Evolutionary conservation across 2,329 filamentous ascomycete species (phyloP), one percentile per base, ranked within the genome.

Genomic region (Akanthomyces dipterigenus): DNA sequence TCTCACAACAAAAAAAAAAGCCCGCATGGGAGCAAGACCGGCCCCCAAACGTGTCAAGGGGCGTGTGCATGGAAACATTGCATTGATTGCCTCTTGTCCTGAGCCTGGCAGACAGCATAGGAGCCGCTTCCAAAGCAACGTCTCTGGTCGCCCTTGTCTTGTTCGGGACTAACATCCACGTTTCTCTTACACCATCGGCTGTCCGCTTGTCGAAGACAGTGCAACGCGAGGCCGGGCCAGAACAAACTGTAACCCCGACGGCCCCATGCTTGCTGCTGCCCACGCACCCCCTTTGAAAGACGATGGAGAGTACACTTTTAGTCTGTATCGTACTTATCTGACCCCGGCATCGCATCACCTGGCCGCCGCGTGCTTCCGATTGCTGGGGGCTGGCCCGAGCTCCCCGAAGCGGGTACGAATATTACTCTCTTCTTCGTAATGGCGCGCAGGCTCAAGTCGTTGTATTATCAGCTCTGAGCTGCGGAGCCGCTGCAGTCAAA

Each of bases 351-450:
- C 40, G 26, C 34, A 36, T 31, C 36, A 49, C 20, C 7, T n/a
- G 9, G 5, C 18, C 14, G 51, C 9, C 20, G 11, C 24, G 12
- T 5, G 42, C 40, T 43, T 38, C 22, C 34, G 38, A 40, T 59
- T 49, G 56, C n/a, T 24, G 18, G 45, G 46, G 14, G 2, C 16
- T 59, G 56, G 56, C n/a, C 46, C 46, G 34, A 60, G 57, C 57
- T 60, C 28, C 26, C 38, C 40, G 24, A 20, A 60, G 57, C 57
- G 57, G 57, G 28, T 53, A 59, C 57, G 38, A 8, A 26, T 60
- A 60, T 60, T 60, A 60, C 57, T 60, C 26, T 60, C 49, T n/a
- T 53, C 38, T 36, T 53, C 26, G 57, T 60, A 60, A 60, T 60
- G 57, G 57, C 48, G 56, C 48, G 26, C n/a, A 24, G 22, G 24